Evolutionary conservation across 768 basidiomycete species (phyloP).

Genomic region (Guyanaporus albipodus): DNA sequence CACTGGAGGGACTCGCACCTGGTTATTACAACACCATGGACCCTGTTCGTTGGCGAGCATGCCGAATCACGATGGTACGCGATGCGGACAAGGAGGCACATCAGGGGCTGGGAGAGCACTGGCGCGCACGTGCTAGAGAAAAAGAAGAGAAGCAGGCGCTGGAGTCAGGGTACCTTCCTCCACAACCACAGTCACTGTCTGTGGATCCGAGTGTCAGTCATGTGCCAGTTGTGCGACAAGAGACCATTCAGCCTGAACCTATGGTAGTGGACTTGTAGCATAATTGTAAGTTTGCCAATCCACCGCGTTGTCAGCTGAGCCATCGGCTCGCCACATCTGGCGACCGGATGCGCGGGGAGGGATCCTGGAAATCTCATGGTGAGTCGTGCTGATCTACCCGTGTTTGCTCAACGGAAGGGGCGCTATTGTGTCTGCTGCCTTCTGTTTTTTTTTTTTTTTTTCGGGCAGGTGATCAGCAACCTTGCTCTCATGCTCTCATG

Average conservation of each 20-base stretch:
- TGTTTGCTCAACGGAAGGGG: too few relatives aligned
- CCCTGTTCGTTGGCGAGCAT: slow-evolving; percentile 53
- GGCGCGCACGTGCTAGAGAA: slow-evolving; percentile 28
- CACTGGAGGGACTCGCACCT: slow-evolving; percentile 65
- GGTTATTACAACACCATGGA: slow-evolving; percentile 70
- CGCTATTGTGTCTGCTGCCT: neutral
- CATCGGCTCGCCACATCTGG: slow-evolving; percentile 70
- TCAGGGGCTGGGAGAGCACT: slow-evolving; percentile 40
- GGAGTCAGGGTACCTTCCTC: slow-evolving; percentile 13
- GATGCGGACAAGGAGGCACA: slow-evolving; percentile 55
- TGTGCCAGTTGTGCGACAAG: neutral
- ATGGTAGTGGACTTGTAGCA: slow-evolving; percentile 21
- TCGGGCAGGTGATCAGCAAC: slow-evolving; percentile 65
- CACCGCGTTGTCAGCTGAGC: slow-evolving; percentile 57
- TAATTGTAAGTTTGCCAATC: too few relatives aligned
- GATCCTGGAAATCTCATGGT: slow-evolving; percentile 63
- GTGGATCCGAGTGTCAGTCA: slow-evolving; percentile 4
- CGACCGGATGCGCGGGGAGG: slow-evolving; percentile 58
- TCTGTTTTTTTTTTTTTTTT: neutral
- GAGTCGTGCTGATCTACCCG: too few relatives aligned
- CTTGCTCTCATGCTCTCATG: slow-evolving; percentile 66
- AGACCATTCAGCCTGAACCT: slow-evolving; percentile 5
- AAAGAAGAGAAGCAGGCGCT: slow-evolving; percentile 24
- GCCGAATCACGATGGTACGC: slow-evolving; percentile 53
- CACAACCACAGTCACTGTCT: slow-evolving; percentile 4